Base-by-base conservation (phyloP, 805 yeast species). In the Kuraishia ogatae region DNA sequence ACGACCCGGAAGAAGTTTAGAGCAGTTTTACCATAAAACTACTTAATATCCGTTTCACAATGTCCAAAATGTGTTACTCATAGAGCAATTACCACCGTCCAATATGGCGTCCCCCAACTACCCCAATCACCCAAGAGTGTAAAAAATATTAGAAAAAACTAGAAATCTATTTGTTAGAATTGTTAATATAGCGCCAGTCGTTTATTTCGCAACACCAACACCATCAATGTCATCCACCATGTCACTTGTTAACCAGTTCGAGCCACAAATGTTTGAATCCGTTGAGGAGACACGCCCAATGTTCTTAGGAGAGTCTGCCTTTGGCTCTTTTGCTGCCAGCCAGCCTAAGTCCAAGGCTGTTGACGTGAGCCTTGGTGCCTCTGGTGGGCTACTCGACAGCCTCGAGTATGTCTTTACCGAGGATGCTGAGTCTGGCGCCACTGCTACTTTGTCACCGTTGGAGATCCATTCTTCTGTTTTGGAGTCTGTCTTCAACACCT, bases 391-490 rank as follows among this genome's bases (percentile, higher is more conserved):
- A 4, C 28, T 19, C 22, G 29, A 21, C 20, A 13, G 46, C 23
- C n/a, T 35, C 43, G 29, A 50, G 39, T 23, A 29, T 19, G 43
- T 35, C 43, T 35, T 35, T 11, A 35, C 43, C 43, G 50, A 35
- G 46, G 54, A 24, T 23, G 53, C 26, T 48, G 51, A 46, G 29
- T 4, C 39, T 43, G 11, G 26, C 3, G 15, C 46, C 24, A 13
- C 56, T 22, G 39, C 47, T 49, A 68, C 73, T 50, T 63, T 73
- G 26, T 72, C 84, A 53, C 84, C 85, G 11, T 67, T 80, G 57
- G 76, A 79, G 59, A 72, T 84, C 62, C 82, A 80, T 62, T 69
- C 80, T 15, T 73, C 77, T 52, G 77, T 80, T 29, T 64, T 81
- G 60, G 80, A 79, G 53, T 78, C 83, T 15, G 80, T 80, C 43